These are phyloP conservation scores for Ophiostoma sp. DNA, from an alignment of 2,329 filamentous ascomycete species.

Conservation along the genomic window DNA sequence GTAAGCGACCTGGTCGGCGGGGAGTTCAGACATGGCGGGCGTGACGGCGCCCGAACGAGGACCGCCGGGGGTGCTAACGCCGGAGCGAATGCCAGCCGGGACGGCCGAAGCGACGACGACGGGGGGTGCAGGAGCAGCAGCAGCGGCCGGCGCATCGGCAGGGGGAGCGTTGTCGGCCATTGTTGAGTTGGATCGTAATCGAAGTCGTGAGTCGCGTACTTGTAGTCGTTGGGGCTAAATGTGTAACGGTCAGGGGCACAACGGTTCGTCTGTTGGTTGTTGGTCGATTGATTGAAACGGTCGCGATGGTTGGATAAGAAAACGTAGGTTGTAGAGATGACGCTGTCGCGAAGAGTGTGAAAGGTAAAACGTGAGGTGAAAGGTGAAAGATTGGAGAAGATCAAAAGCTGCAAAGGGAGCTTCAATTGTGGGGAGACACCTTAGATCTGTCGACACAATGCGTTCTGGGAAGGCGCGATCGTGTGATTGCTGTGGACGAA, in stretches of 20 bases:
- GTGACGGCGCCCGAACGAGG: slow-evolving; percentile 37
- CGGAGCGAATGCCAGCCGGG: slow-evolving; percentile 23
- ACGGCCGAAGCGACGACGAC: slow-evolving; percentile 25
- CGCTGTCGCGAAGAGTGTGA: background rate
- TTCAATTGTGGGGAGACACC: slow-evolving; percentile 15
- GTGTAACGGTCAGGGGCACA: background rate
- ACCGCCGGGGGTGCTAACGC: slow-evolving; percentile 34
- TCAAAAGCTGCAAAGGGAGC: slow-evolving; percentile 7
- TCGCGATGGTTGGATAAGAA: background rate
- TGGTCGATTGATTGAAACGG: background rate
- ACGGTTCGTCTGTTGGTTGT: background rate
- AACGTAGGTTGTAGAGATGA: background rate
- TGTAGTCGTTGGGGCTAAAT: background rate
- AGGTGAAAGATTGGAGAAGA: background rate
- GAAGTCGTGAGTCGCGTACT: background rate
- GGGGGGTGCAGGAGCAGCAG: background rate
- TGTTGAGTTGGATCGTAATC: background rate
- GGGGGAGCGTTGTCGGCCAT: slow-evolving; percentile 28
- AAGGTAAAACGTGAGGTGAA: background rate
- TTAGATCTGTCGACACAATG: background rate
- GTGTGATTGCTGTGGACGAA: background rate
- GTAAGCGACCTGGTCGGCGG: slow-evolving; percentile 37
- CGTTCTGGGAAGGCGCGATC: slow-evolving; percentile 8
- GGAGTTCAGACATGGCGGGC: slow-evolving; percentile 36
- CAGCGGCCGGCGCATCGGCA: background rate